Base-by-base conservation (phyloP, 164 flowering plant genomes). In the Kalanchoe fedtschenkoi region DNA sequence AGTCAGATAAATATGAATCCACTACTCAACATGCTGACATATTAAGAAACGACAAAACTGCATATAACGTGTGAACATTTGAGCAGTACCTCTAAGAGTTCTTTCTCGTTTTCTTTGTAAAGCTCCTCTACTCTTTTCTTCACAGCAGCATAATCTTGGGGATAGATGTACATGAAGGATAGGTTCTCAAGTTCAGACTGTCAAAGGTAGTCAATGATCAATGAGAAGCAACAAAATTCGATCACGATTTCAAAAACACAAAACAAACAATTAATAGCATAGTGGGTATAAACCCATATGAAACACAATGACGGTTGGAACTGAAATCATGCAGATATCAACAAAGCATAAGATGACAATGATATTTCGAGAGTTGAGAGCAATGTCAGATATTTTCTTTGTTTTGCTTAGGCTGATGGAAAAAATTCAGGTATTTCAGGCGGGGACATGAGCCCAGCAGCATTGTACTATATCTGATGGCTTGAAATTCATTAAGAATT, bases 171-270 rank as follows among this genome's bases (percentile, higher is more conserved):
- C 97, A 87, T 87, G 73, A 95, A 95, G 39, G 99, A 84, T 29
- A 95, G 75, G 73, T 95, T 90, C 74, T 95, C 99, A 65, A 95
- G 91, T 76, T 95, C 99, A 68, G 96, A 75, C 99, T 95, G 96
- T 75, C 80, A 63, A 6, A 62, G 22, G 53, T 39, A 32, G 66
- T 15, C 53, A 55, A 63, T 14, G 6, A 57, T 64, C 65, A 33
- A 65, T 44, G 37, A 35, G 33, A 16, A 53, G 56, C 38, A 46
- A 21, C n/a, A 24, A 4, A 6, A 33, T 57, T 19, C 53, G 39
- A 15, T 37, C 56, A n/a, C 11, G 54, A 29, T 32, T 19, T 7
- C 28, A 68, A 17, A 47, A 19, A 65, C n/a, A n/a, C n/a, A n/a
- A n/a, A n/a, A n/a, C n/a, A n/a, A n/a, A n/a, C n/a, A n/a, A n/a